These are phyloP conservation scores for Tilletiopsis washingtonensis DNA, from an alignment of 1,284 basidiomycete genomes.

Conservation along the genomic window DNA sequence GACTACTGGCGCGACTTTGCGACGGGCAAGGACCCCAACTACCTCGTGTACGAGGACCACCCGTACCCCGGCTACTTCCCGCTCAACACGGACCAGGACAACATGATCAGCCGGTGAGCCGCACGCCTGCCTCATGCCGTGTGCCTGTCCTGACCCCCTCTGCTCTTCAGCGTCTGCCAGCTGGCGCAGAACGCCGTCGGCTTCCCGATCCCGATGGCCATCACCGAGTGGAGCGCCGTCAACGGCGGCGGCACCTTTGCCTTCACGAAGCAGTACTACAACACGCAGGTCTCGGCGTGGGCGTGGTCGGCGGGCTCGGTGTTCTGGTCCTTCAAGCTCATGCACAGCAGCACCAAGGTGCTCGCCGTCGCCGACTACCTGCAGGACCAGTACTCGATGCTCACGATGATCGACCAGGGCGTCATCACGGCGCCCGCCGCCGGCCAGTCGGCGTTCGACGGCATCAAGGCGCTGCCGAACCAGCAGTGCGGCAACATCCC, in stretches of 20 bases:
- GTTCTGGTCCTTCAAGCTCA: slow-evolving; percentile 41
- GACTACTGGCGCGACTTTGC: slow-evolving; percentile 27
- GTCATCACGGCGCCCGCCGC: slow-evolving; percentile 17
- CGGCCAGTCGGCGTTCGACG: slow-evolving; percentile 1
- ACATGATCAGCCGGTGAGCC: neutral
- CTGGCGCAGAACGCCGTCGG: slow-evolving; percentile 12
- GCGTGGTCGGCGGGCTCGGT: slow-evolving; percentile 41
- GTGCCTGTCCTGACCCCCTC: neutral
- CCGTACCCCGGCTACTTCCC: slow-evolving; percentile 43
- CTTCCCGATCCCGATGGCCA: slow-evolving; percentile 29
- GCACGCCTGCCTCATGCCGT: neutral
- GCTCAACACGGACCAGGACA: slow-evolving; percentile 8
- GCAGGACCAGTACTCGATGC: slow-evolving; percentile 24
- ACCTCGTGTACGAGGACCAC: slow-evolving; percentile 39
- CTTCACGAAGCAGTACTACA: slow-evolving; percentile 16
- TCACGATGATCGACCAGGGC: slow-evolving; percentile 20
- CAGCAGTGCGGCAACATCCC: slow-evolving; percentile 4
- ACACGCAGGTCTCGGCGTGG: slow-evolving; percentile 37
- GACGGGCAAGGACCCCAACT: slow-evolving; percentile 31
- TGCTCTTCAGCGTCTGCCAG: slow-evolving; percentile 26
- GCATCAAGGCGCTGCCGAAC: slow-evolving; percentile 3
- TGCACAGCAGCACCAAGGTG: slow-evolving; percentile 15
- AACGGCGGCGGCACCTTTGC: slow-evolving; percentile 14
- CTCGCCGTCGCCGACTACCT: slow-evolving; percentile 9
- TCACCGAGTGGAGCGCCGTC: slow-evolving; percentile 36